Percentiles rank a stretch among this genome's conserved stretches.
Evolutionary conservation across 176 grass and related monocot genomes (phyloP).

Genomic region (Poa annua): DNA sequence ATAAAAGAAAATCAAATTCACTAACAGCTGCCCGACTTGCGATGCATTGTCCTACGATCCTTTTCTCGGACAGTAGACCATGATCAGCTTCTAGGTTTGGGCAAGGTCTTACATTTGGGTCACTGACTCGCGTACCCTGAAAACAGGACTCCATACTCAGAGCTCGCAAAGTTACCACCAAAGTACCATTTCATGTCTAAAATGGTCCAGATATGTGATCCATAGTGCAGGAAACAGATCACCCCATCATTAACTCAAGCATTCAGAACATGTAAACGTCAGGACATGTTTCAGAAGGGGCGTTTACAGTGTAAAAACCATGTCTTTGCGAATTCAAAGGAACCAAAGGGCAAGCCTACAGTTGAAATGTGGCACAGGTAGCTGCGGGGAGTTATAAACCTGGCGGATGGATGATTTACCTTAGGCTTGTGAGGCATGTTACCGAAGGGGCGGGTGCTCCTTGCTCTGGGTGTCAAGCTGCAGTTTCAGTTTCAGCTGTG

Average conservation of each 20-base stretch:
- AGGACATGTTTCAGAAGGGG: no score
- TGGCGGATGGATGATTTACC: no score
- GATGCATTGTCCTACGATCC: neutral
- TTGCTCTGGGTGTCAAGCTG: no score
- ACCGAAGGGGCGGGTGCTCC: no score
- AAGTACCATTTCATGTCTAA: neutral
- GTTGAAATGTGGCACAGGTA: no score
- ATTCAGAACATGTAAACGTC: neutral
- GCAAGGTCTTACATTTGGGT: neutral
- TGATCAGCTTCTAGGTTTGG: neutral
- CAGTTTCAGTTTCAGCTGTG: no score
- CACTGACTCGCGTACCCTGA: neutral
- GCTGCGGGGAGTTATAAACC: no score
- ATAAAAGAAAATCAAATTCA: neutral
- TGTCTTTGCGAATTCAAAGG: no score
- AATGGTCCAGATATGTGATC: neutral
- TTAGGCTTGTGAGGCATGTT: no score
- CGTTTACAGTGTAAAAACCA: no score
- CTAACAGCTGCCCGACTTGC: no score
- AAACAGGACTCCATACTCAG: neutral
- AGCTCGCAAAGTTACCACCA: neutral
- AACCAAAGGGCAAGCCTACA: no score
- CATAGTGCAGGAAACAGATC: neutral
- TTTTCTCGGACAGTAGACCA: neutral
- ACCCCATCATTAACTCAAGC: neutral